Conservation (phyloP, 106 monocot genomes). For the Agapanthus africanus region DNA sequence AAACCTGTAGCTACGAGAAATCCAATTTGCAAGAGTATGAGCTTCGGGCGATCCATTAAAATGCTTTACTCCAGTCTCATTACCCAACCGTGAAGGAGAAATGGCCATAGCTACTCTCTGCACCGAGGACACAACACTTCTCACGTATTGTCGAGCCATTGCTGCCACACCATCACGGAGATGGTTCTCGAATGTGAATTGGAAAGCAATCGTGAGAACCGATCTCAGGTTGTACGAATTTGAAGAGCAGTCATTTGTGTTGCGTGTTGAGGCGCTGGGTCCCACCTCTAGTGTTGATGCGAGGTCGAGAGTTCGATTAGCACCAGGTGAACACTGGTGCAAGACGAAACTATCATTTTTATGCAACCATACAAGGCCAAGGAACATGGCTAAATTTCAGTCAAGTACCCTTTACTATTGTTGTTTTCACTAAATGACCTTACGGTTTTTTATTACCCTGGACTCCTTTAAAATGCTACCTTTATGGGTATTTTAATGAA, state of each 20-base stretch:
- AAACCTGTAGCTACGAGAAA: conserved; percentile 60
- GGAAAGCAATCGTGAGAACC: conserved; percentile 86
- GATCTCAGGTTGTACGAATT: conserved; percentile 41
- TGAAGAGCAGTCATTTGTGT: conserved; percentile 14
- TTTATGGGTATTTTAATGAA: too few relatives aligned
- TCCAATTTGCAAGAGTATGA: conserved; percentile 60
- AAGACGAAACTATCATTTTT: neutral
- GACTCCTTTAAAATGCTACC: too few relatives aligned
- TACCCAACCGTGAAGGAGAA: conserved; percentile 50
- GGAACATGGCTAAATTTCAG: neutral
- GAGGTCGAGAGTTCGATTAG: conserved; percentile 63
- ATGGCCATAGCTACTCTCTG: conserved; percentile 93
- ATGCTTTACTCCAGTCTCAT: conserved; percentile 33
- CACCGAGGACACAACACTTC: conserved; percentile 68
- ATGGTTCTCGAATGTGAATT: conserved; percentile 72
- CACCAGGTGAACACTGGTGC: conserved; percentile 45
- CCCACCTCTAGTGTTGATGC: conserved; percentile 81
- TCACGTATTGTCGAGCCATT: conserved; percentile 77
- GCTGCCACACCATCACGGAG: conserved; percentile 68
- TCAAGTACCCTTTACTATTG: too few relatives aligned
- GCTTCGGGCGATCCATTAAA: conserved; percentile 61
- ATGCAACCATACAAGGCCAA: neutral
- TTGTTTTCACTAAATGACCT: too few relatives aligned
- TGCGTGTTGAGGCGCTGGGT: conserved; percentile 21
- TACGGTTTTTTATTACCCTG: too few relatives aligned